A percentile compares a stretch with the other conserved stretches of the same genome.
Evolutionary conservation across 2,329 filamentous ascomycete species (phyloP).

Genomic region (Bipolaris zeicola): DNA sequence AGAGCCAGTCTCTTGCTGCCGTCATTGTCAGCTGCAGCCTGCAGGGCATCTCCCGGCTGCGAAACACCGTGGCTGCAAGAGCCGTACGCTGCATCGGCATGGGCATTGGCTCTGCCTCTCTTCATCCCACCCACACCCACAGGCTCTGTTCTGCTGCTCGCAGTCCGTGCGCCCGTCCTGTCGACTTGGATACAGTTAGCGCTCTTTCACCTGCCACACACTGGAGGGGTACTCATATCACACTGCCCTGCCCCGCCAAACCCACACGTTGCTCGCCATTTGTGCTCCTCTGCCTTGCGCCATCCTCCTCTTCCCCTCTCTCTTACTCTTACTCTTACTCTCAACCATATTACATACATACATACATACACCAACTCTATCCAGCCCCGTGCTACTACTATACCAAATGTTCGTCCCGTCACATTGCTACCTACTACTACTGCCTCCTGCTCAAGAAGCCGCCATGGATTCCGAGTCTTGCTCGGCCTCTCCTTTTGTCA

Average conservation of each 20-base stretch:
- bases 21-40: conserved; percentile 19
- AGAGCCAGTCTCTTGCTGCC: conserved; percentile 16
- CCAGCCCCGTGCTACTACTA: conserved; percentile 36
- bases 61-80: conserved; percentile 20
- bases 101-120: too few species aligned
- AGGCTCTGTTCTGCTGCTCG: conserved; percentile 2
- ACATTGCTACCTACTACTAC: conserved; percentile 40
- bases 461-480: conserved; percentile 36
- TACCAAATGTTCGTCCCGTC: conserved; percentile 50
- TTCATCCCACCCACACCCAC: neutral
- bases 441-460: conserved; percentile 33
- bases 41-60: conserved; percentile 19
- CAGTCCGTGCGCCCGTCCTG: conserved; percentile 25
- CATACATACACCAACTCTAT: conserved; percentile 32
- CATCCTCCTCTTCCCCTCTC: too few species aligned
- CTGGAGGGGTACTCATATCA: conserved; percentile 38
- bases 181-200: conserved; percentile 28
- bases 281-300: conserved; percentile 19
- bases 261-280: conserved; percentile 31
- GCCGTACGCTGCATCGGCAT: neutral
- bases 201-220: conserved; percentile 28
- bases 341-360: too few species aligned
- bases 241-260: conserved; percentile 40
- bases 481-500: conserved; percentile 23
- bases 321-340: too few species aligned